phyloP scores from a whole-genome alignment of 2,329 filamentous ascomycete genomes.

The Colletotrichum sp. region DNA sequence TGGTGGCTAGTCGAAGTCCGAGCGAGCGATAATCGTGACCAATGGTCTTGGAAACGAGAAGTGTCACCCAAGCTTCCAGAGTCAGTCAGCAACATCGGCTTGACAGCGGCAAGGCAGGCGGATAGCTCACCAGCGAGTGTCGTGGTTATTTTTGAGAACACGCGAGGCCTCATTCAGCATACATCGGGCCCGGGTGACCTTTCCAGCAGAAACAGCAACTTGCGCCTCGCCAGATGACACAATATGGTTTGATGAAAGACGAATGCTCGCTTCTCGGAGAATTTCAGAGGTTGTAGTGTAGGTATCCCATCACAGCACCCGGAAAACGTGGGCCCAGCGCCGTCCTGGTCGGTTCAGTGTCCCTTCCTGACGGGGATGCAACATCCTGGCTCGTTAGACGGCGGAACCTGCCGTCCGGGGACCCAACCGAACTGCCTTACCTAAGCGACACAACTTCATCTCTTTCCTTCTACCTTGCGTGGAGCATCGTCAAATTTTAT shows the following conservation, averaged over 20 bases:
- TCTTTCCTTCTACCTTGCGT: background rate
- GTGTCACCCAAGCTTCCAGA: background rate
- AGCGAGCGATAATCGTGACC: background rate
- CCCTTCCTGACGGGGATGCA: background rate
- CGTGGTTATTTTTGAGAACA: background rate
- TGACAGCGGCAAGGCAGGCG: background rate
- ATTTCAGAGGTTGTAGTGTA: background rate
- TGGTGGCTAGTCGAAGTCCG: background rate
- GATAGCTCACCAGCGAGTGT: background rate
- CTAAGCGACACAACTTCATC: conserved; percentile 17
- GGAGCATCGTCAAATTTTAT: background rate
- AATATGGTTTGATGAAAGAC: background rate
- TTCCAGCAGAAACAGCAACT: background rate
- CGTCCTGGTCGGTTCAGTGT: background rate
- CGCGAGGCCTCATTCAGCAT: background rate
- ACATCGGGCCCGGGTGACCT: background rate
- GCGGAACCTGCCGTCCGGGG: conserved; percentile 10
- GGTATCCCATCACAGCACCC: background rate
- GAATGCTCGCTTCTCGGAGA: background rate
- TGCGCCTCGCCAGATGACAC: no score
- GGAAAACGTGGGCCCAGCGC: background rate
- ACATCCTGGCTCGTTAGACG: background rate
- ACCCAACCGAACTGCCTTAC: background rate
- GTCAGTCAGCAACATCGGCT: background rate
- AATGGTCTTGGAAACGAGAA: background rate